A percentile compares a stretch with the other conserved stretches of the same genome.
phyloP scores from a whole-genome alignment of 2,329 filamentous ascomycete genomes.

The Ophiostoma sp. region DNA sequence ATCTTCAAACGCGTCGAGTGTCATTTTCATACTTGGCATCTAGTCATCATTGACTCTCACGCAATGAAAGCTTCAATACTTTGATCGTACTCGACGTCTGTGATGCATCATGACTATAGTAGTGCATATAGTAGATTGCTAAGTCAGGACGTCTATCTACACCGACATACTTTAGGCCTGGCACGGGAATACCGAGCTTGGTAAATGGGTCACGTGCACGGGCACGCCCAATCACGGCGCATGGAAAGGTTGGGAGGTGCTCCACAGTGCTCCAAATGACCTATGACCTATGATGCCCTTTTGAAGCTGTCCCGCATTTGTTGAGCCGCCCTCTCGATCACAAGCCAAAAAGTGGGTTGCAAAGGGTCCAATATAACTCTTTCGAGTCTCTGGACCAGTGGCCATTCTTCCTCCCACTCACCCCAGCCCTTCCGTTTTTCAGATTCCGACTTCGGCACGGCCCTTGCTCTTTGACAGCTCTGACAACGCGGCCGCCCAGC shows the following conservation, averaged over 20 bases:
- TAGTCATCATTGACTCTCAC: too few relatives aligned
- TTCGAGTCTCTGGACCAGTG: neutral
- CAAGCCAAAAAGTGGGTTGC: constrained; percentile 13
- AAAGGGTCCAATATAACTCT: neutral
- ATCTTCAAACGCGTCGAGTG: too few relatives aligned
- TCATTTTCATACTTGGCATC: too few relatives aligned
- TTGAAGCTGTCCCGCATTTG: constrained; percentile 5
- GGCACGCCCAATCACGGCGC: neutral
- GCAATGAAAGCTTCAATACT: too few relatives aligned
- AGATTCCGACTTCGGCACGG: neutral
- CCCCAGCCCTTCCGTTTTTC: neutral
- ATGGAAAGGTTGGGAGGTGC: constrained; percentile 7
- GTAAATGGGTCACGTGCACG: neutral
- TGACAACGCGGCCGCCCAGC: neutral
- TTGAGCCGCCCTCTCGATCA: constrained; percentile 13
- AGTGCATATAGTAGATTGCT: too few relatives aligned
- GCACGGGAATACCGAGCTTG: too few relatives aligned
- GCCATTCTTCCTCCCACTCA: neutral
- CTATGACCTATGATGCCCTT: neutral
- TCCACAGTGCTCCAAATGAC: neutral
- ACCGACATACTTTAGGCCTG: too few relatives aligned
- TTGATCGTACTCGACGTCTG: too few relatives aligned
- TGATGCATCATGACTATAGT: too few relatives aligned
- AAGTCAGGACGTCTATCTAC: too few relatives aligned
- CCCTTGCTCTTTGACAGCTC: neutral